A percentile compares a stretch with the other conserved stretches of the same genome.
phyloP scores from a whole-genome alignment of 306 rosid genomes.

The Gillenia trifoliata region DNA sequence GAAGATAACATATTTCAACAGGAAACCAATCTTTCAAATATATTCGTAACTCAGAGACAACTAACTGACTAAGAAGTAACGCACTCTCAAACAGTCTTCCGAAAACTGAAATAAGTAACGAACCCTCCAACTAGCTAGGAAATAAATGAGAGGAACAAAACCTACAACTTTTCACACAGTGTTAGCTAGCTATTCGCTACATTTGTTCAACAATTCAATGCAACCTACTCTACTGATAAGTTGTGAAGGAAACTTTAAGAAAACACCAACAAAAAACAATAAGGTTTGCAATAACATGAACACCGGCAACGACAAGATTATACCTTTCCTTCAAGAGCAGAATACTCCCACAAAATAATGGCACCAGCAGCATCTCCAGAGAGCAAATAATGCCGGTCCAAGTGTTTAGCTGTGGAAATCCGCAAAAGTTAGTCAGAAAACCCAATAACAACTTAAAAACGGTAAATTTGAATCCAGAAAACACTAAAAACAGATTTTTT shows the following conservation, averaged over 20 bases:
- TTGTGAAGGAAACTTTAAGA: not conserved
- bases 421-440: not conserved
- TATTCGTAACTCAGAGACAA: not conserved
- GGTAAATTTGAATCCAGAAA: not conserved
- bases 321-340: conserved; percentile 67
- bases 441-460: not conserved
- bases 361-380: conserved; percentile 88
- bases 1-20: conserved; percentile 9
- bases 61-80: not conserved
- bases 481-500: not conserved
- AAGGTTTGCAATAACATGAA: not conserved
- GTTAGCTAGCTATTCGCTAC: not conserved
- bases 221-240: not conserved
- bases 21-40: conserved; percentile 1
- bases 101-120: not conserved
- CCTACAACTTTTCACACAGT: not conserved
- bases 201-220: not conserved
- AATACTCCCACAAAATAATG: conserved; percentile 71
- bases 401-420: conserved; percentile 53
- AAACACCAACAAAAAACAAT: not conserved
- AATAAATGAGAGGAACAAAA: not conserved
- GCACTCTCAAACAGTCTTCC: not conserved
- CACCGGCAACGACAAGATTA: not conserved
- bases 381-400: conserved; percentile 66
- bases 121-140: not conserved